phyloP scores from a whole-genome alignment of 257 asterid genomes.

The Salvia rosmarinus region DNA sequence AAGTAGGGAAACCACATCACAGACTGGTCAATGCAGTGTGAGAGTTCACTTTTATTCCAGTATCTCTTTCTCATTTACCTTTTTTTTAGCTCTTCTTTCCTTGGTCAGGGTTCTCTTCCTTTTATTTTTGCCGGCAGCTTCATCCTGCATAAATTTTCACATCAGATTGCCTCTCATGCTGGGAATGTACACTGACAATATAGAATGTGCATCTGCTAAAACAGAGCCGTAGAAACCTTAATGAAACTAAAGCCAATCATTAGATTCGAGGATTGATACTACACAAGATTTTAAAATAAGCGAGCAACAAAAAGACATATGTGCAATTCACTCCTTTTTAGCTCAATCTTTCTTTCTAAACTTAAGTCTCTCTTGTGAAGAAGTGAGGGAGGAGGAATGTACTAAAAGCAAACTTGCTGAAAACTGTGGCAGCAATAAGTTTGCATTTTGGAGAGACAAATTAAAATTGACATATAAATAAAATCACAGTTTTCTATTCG shows the following conservation, averaged over 20 bases:
- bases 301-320: not conserved
- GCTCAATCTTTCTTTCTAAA: not conserved
- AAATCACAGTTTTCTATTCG: too few species aligned
- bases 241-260: not conserved
- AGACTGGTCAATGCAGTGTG: constrained; percentile 11
- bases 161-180: constrained; percentile 30
- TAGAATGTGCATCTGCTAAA: constrained; percentile 3
- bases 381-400: too few species aligned
- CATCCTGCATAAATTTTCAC: constrained; percentile 55
- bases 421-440: too few species aligned
- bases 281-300: not conserved
- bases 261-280: not conserved
- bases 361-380: too few species aligned
- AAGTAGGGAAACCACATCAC: constrained; percentile 21
- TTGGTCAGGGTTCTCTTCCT: constrained; percentile 63
- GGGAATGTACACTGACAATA: constrained; percentile 18
- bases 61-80: constrained; percentile 43
- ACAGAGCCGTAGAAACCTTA: not conserved
- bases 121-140: constrained; percentile 46
- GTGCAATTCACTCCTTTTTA: too few species aligned
- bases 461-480: too few species aligned
- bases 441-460: too few species aligned
- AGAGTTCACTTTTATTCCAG: not conserved
- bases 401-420: too few species aligned
- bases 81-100: constrained; percentile 70